phyloP scores from a whole-genome alignment of 2,329 filamentous ascomycete genomes.

The Curvularia sp. region DNA sequence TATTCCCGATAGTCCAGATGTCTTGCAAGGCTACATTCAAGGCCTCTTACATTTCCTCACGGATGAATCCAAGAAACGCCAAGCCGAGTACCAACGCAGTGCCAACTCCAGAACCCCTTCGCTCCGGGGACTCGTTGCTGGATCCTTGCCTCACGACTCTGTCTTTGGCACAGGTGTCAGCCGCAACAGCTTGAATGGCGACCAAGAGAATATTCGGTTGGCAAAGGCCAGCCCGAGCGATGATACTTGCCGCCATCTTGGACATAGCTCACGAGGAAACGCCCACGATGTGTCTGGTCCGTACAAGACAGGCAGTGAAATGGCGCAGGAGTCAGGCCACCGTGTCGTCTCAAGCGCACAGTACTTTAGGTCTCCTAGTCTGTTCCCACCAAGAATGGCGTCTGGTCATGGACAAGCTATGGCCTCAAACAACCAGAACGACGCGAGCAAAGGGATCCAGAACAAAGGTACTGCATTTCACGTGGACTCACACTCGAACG shows the following conservation, averaged over 20 bases:
- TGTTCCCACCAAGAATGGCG: conserved; percentile 21
- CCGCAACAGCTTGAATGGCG: conserved; percentile 19
- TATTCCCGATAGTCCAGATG: conserved; percentile 42
- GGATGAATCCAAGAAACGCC: conserved; percentile 35
- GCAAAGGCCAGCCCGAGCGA: conserved; percentile 16
- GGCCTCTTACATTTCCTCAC: conserved; percentile 42
- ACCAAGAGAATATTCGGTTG: conserved; percentile 40
- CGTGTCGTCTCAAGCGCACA: conserved; percentile 23
- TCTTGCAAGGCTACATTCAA: conserved; percentile 46
- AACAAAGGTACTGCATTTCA: conserved; percentile 30
- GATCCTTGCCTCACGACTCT: conserved; percentile 40
- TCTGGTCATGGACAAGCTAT: conserved; percentile 19
- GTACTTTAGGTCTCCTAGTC: conserved; percentile 20
- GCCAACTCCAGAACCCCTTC: conserved; percentile 32
- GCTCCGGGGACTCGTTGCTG: conserved; percentile 37
- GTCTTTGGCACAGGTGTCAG: conserved; percentile 38
- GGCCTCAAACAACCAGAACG: conserved; percentile 21
- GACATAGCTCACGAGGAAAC: conserved; percentile 24
- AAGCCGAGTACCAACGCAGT: conserved; percentile 19
- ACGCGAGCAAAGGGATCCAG: conserved; percentile 18
- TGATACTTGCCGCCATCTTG: conserved; percentile 23
- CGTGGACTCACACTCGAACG: conserved; percentile 19
- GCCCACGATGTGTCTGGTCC: conserved; percentile 18
- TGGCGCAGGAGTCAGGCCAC: conserved; percentile 22
- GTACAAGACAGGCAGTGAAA: conserved; percentile 26